Base-by-base conservation (phyloP, 2,329 filamentous ascomycete species). In the Xylariomycetidae sp. region DNA sequence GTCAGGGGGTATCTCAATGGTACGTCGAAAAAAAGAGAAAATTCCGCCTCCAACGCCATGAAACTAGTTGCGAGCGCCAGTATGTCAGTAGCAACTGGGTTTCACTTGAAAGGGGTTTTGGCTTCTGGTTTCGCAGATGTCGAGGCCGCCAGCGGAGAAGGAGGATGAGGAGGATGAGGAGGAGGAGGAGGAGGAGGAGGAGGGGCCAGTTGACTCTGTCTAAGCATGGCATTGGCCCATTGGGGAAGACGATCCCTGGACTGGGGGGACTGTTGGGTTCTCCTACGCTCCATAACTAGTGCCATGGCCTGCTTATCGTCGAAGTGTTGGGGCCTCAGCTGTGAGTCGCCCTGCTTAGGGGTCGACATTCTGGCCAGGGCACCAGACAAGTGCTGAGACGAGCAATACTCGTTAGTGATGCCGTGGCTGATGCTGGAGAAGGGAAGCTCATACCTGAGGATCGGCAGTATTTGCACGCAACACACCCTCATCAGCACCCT, bases 221-320 rank as follows among this genome's bases (percentile, higher is more conserved):
- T 41, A 15, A 39, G 32, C 17, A 53, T 39, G 15, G 52, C 42
- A 20, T 47, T 31, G 15, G 53, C 53, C 52, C 53, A 55, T 12
- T 50, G 52, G 14, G 55, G 46, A 28, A 43, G 43, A 31, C 44
- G 46, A 4, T 40, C 38, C 26, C 44, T 50, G 16, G 9, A 10
- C 10, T 37, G 38, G 14, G 44, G 39, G 15, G 35, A 40, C 8
- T 40, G 31, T 14, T 42, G 48, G 8, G 44, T 33, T 23, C 44
- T 46, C 28, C 47, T 47, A 24, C 38, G 44, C 24, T 46, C 43
- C 19, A 34, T 26, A 13, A 50, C 41, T 35, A 39, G 37, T 23
- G 34, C 29, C 23, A 52, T 14, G 15, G 43, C 49, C 9, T 38
- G 25, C n/a, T 35, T 39, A 31, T 56, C 52, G 31, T 52, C 52